These are phyloP conservation scores for Cutaneotrichosporon dermatis DNA, from an alignment of 1,284 basidiomycete genomes.

Conservation along the genomic window DNA sequence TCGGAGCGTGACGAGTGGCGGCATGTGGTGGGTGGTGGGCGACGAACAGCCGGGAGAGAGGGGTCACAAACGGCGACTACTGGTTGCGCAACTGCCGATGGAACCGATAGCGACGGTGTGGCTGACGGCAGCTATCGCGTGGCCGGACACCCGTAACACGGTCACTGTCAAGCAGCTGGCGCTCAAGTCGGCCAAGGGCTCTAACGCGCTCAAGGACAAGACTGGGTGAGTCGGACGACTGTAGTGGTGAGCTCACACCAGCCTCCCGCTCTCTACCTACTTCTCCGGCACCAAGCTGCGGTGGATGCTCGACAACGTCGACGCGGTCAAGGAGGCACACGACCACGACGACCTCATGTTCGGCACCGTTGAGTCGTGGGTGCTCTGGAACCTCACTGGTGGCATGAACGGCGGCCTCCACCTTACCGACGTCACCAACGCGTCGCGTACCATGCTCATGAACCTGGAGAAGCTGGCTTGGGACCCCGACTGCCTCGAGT, in stretches of 20 bases:
- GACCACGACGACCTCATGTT: constrained; percentile 77
- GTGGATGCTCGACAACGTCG: constrained; percentile 91
- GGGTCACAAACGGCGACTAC: no score
- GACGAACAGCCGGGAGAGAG: no score
- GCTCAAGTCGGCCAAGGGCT: constrained; percentile 8
- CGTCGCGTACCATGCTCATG: constrained; percentile 89
- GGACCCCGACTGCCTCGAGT: constrained; percentile 75
- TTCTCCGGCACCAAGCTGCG: constrained; percentile 93
- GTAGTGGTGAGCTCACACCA: neutral
- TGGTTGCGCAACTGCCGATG: no score
- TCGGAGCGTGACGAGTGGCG: neutral
- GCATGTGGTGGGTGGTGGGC: no score
- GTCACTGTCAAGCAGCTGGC: constrained; percentile 13
- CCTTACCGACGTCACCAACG: constrained; percentile 90
- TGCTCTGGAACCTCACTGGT: constrained; percentile 74
- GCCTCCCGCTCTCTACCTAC: constrained; percentile 85
- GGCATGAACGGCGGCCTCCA: constrained; percentile 65
- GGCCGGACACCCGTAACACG: constrained; percentile 80
- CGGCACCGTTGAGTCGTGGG: constrained; percentile 94
- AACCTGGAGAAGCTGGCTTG: constrained; percentile 77
- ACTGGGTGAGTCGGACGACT: constrained; percentile 8
- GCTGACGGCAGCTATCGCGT: constrained; percentile 68
- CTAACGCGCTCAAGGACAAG: constrained; percentile 15
- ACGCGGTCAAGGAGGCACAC: constrained; percentile 72
- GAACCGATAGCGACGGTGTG: no score